phyloP scores from a whole-genome alignment of 2,329 filamentous ascomycete genomes.

The Bipolaris victoriae region DNA sequence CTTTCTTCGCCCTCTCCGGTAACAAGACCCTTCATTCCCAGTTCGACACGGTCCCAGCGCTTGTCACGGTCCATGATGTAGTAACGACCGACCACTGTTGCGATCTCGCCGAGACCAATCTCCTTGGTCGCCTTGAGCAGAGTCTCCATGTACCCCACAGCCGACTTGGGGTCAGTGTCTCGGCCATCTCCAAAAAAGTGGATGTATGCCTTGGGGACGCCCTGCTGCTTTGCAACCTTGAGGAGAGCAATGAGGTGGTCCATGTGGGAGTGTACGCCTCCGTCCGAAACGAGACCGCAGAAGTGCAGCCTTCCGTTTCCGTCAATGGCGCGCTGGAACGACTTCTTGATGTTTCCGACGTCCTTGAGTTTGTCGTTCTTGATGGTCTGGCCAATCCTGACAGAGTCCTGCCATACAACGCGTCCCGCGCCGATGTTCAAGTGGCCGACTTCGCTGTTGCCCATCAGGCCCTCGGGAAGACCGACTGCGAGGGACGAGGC shows the following conservation, averaged over 20 bases:
- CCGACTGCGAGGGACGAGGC: constrained; percentile 96
- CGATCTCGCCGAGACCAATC: constrained; percentile 83
- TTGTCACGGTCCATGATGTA: constrained; percentile 99
- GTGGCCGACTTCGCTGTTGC: constrained; percentile 98
- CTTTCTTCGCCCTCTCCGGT: constrained; percentile 85
- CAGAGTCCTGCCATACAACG: constrained; percentile 95
- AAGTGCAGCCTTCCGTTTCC: constrained; percentile 93
- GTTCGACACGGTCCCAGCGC: constrained; percentile 94
- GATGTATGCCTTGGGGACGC: constrained; percentile 90
- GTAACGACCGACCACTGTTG: constrained; percentile 93
- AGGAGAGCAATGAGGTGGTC: constrained; percentile 88
- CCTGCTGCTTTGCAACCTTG: constrained; percentile 85
- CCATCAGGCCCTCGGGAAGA: constrained; percentile 96
- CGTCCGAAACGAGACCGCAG: constrained; percentile 89
- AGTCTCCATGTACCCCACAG: constrained; percentile 84
- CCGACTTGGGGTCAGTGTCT: constrained; percentile 97
- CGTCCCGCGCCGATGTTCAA: constrained; percentile 97
- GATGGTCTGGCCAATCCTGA: constrained; percentile 92
- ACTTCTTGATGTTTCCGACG: constrained; percentile 76
- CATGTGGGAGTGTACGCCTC: constrained; percentile 96
- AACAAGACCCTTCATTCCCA: constrained; percentile 86
- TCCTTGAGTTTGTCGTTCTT: constrained; percentile 81
- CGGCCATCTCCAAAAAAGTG: constrained; percentile 99
- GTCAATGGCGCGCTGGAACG: constrained; percentile 79
- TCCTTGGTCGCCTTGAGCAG: constrained; percentile 82